phyloP scores from a whole-genome alignment of 1,284 basidiomycete genomes.

The Moesziomyces sp. region DNA sequence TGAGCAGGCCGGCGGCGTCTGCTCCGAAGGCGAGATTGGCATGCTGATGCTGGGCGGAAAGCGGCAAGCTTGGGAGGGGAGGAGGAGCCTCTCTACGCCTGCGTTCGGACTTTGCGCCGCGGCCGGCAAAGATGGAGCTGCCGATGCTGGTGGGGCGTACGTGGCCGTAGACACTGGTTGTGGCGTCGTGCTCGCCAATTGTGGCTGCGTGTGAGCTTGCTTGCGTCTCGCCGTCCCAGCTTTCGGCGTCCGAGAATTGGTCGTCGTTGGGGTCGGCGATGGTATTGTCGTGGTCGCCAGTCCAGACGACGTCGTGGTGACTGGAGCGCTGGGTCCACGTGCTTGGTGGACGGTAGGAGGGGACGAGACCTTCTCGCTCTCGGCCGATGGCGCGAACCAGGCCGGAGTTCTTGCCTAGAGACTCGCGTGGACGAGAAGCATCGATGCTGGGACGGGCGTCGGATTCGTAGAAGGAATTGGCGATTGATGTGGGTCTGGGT shows the following conservation, averaged over 20 bases:
- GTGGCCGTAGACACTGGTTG: conserved; percentile 46
- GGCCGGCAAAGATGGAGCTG: conserved; percentile 57
- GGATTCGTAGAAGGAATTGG: conserved; percentile 48
- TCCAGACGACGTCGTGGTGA: conserved; percentile 53
- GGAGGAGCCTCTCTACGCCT: conserved; percentile 39
- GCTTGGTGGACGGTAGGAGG: conserved; percentile 47
- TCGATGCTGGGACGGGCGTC: conserved; percentile 40
- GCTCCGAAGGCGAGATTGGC: conserved; percentile 5
- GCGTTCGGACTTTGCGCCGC: conserved; percentile 32
- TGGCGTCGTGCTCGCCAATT: conserved; percentile 17
- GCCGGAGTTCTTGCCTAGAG: conserved; percentile 32
- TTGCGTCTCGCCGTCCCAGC: conserved; percentile 48
- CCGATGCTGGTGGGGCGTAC: conserved; percentile 46
- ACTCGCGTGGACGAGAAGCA: not conserved
- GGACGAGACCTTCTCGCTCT: conserved; percentile 17
- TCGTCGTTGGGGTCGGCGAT: conserved; percentile 31
- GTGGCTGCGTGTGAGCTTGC: conserved; percentile 22
- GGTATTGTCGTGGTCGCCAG: conserved; percentile 24
- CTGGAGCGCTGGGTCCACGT: conserved; percentile 41
- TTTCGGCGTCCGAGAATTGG: conserved; percentile 53
- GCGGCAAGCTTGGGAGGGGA: conserved; percentile 35
- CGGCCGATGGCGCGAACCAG: conserved; percentile 45
- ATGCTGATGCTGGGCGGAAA: not conserved
- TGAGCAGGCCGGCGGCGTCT: conserved; percentile 21
- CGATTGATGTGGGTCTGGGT: conserved; percentile 19